A percentile compares a stretch with the other conserved stretches of the same genome.
Evolutionary conservation across 2,329 filamentous ascomycete species (phyloP).

Genomic region (Colletotrichum sp.): DNA sequence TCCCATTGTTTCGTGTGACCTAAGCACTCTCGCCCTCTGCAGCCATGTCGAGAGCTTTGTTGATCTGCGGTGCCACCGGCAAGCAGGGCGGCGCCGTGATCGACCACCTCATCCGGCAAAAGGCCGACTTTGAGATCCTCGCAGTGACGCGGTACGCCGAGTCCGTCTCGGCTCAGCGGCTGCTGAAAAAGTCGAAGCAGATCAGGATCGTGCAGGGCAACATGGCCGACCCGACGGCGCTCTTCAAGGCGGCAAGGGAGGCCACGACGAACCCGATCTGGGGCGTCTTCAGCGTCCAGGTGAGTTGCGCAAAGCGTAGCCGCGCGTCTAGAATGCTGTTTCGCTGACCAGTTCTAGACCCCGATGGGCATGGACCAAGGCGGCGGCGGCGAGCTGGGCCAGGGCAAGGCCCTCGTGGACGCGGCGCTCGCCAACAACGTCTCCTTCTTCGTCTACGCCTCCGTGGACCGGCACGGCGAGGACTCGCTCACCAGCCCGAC

Average conservation of each 20-base stretch:
- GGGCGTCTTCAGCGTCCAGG: conserved; percentile 68
- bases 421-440: conserved; percentile 58
- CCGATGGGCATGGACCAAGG: conserved; percentile 29
- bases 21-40: background rate
- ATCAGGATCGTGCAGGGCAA: conserved; percentile 64
- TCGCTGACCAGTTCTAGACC: background rate
- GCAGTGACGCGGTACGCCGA: conserved; percentile 63
- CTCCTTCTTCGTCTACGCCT: conserved; percentile 65
- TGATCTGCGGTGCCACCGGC: conserved; percentile 41
- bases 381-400: conserved; percentile 47
- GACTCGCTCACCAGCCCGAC: conserved; percentile 56
- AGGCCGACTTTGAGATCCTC: conserved; percentile 54
- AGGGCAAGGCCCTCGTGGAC: conserved; percentile 63
- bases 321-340: too few species aligned
- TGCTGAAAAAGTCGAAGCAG: conserved; percentile 47
- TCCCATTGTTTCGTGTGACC: background rate
- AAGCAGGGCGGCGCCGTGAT: conserved; percentile 42
- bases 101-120: conserved; percentile 29
- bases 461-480: conserved; percentile 64
- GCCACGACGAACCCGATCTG: conserved; percentile 43
- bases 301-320: conserved; percentile 27
- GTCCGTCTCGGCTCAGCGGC: conserved; percentile 54
- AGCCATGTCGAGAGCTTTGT: conserved; percentile 30
- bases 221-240: conserved; percentile 51
- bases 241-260: conserved; percentile 51